Conservation (phyloP, 176 grass and related monocot genomes). For the Rhipidocladum racemiflorum region DNA sequence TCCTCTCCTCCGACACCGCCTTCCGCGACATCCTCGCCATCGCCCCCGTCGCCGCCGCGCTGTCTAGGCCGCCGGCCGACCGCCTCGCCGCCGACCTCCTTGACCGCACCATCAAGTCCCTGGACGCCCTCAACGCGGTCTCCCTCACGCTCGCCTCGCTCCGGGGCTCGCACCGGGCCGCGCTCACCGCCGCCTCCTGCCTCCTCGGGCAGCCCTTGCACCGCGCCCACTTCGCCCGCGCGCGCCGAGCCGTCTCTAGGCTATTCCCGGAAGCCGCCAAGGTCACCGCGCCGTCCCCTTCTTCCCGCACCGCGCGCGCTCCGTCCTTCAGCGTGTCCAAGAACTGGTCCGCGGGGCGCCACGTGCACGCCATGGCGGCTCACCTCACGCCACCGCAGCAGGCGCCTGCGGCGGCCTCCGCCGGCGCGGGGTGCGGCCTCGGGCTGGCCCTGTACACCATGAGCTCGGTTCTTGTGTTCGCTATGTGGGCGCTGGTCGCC, state of each 20-base stretch:
- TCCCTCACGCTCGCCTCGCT: slow-evolving; percentile 71
- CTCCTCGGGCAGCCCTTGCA: slow-evolving; percentile 38
- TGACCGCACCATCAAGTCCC: slow-evolving; percentile 70
- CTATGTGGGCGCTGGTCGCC: slow-evolving; percentile 70
- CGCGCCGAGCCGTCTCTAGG: slow-evolving; percentile 68
- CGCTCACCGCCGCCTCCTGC: slow-evolving; percentile 59
- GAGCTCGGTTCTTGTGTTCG: slow-evolving; percentile 77
- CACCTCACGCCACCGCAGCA: slow-evolving; percentile 48
- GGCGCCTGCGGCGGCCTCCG: background rate
- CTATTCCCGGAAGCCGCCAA: slow-evolving; percentile 21
- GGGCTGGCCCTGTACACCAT: slow-evolving; percentile 84
- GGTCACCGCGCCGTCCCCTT: background rate
- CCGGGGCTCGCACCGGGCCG: slow-evolving; percentile 63
- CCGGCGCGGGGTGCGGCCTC: slow-evolving; percentile 40
- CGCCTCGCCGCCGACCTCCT: slow-evolving; percentile 69
- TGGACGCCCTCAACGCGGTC: slow-evolving; percentile 77
- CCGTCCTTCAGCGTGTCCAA: slow-evolving; percentile 70
- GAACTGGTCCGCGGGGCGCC: slow-evolving; percentile 71
- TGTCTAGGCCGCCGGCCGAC: slow-evolving; percentile 53
- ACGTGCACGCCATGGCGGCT: slow-evolving; percentile 60
- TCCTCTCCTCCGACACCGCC: slow-evolving; percentile 53
- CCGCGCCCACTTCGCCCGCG: slow-evolving; percentile 58
- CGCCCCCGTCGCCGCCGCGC: slow-evolving; percentile 31
- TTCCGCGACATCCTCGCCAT: slow-evolving; percentile 54
- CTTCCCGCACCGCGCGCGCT: slow-evolving; percentile 24